Base-by-base conservation (phyloP, 306 rosid species). In the Cucurbita maxima region DNA sequence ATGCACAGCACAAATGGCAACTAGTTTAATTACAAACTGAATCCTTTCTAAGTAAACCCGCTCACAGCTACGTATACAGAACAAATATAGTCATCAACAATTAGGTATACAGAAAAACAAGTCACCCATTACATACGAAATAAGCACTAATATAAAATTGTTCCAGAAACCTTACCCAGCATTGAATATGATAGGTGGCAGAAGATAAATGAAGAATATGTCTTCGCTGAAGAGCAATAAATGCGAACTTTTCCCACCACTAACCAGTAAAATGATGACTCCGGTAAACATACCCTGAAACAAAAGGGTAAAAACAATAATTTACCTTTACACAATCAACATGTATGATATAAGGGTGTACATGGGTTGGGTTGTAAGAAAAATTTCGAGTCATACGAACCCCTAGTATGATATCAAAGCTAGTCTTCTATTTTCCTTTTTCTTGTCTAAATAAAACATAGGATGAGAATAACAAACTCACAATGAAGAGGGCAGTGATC, bases 101-200 rank as follows among this genome's bases (percentile, higher is more conserved):
- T 66, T 6, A 66, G 6, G 72, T 38, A 66, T 19, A 19, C 41
- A 44, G 11, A 8, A 70, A 70, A 69, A 7, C 15, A 70, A 47
- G 51, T 38, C 58, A 11, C 20, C 74, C 59, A 51, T 52, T 53
- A 11, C 30, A 52, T 52, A 16, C n/a, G 15, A 53, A 71, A 71
- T 12, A 22, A 52, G 10, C 50, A 34, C 36, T 6, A 20, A 6
- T 52, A 71, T 9, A 69, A 47, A 10, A 41, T 54, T 47, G 51
- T 47, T 63, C 63, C 58, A 41, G 59, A 73, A 76, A 72, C 75
- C 14, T 88, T 84, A 91, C 99, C 99, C 99, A 2, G 97, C 99
- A 76, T 91, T 95, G 57, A 95, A 95, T 83, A 95, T 95, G 74
- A 95, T 95, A 4, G 99, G 99, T 11, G 99, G 99, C 58, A 95